A percentile compares a stretch with the other conserved stretches of the same genome.
These are phyloP conservation scores for Neurospora sp. DNA, from an alignment of 495 filamentous ascomycete genomes.

Conservation along the genomic window DNA sequence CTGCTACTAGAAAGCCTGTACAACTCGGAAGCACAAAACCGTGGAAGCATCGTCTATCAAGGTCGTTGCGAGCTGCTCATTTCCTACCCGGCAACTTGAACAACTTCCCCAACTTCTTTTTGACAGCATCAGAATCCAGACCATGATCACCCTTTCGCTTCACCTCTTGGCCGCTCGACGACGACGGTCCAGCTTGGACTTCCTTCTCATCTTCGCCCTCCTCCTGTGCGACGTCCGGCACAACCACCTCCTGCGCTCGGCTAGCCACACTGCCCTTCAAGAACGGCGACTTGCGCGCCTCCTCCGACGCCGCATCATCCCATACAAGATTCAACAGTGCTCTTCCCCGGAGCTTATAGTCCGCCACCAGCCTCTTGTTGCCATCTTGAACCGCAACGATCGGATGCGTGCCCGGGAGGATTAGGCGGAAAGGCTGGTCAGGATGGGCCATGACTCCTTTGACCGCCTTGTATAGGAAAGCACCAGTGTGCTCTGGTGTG, in stretches of 20 bases:
- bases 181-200: conserved; percentile 15
- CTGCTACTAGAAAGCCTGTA: conserved; percentile 1
- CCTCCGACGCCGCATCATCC: conserved; percentile 45
- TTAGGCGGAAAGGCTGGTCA: conserved; percentile 38
- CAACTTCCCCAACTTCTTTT: conserved; percentile 57
- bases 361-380: conserved; percentile 51
- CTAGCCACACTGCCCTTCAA: conserved; percentile 58
- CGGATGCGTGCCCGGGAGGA: conserved; percentile 23
- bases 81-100: conserved; percentile 53
- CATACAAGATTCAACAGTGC: conserved; percentile 72
- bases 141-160: conserved; percentile 32
- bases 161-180: conserved; percentile 32
- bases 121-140: conserved; percentile 23
- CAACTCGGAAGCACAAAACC: neutral
- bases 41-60: neutral
- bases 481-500: conserved; percentile 50
- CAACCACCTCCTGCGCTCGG: conserved; percentile 53
- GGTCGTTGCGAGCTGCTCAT: conserved; percentile 11
- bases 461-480: conserved; percentile 59
- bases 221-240: conserved; percentile 32
- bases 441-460: conserved; percentile 37
- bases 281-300: conserved; percentile 41
- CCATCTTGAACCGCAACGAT: conserved; percentile 19
- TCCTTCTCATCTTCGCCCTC: conserved; percentile 34
- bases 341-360: conserved; percentile 56